phyloP scores from a whole-genome alignment of 2,329 filamentous ascomycete genomes.

The Fusarium vanettenii region DNA sequence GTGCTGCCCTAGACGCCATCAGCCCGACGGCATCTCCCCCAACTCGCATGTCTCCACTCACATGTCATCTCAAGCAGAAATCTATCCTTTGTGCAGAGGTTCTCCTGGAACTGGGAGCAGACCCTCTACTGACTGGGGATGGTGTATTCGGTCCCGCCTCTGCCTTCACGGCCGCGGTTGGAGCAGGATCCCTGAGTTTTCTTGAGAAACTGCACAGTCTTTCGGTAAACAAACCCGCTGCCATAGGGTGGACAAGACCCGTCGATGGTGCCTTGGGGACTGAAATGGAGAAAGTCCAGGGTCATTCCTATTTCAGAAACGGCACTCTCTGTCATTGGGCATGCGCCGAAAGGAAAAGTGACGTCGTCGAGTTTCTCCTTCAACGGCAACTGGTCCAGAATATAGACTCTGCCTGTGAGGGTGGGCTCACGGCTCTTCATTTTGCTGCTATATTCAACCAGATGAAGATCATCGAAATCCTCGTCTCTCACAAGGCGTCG shows the following conservation, averaged over 20 bases:
- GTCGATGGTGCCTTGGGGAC: not conserved
- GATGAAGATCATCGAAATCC: not conserved
- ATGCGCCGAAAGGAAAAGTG: not conserved
- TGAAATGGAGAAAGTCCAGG: not conserved
- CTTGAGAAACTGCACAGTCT: not conserved
- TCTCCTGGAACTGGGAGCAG: not conserved
- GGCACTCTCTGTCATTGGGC: not conserved
- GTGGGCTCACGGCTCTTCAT: not conserved
- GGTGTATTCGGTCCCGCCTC: not conserved
- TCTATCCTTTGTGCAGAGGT: not conserved
- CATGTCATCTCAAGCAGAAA: not conserved
- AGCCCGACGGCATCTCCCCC: rapidly evolving
- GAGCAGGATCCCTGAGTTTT: not conserved
- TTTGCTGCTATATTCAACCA: not conserved
- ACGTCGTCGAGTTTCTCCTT: not conserved
- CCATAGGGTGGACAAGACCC: not conserved
- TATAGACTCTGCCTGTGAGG: not conserved
- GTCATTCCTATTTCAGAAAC: not conserved
- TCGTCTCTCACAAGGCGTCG: not conserved
- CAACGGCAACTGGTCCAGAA: not conserved
- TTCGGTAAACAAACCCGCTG: not conserved
- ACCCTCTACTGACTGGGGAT: not conserved
- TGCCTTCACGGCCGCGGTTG: not conserved
- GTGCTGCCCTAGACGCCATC: not conserved
- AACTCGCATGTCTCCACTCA: not conserved